A percentile compares a stretch with the other conserved stretches of the same genome.
These are phyloP conservation scores for Conticribra guillardii DNA, from an alignment of 108 stramenopile species.

Conservation along the genomic window DNA sequence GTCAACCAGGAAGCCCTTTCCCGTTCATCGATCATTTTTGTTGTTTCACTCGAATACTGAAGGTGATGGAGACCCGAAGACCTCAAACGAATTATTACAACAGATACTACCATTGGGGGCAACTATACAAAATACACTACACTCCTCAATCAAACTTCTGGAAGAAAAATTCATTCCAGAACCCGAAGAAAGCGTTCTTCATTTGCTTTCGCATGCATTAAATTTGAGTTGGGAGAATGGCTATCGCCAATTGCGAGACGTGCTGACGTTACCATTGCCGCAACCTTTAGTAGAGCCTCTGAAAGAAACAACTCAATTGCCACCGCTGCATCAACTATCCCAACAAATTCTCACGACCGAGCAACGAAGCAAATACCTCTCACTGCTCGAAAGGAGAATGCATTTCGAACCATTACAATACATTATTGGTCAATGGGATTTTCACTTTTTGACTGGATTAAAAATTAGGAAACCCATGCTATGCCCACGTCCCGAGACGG, in stretches of 20 bases:
- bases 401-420: slow-evolving; percentile 92
- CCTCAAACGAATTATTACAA: not conserved
- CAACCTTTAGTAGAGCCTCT: not conserved
- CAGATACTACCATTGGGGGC: slow-evolving; percentile 7
- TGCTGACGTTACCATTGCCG: slow-evolving; percentile 23
- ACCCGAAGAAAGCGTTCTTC: slow-evolving; percentile 63
- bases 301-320: not conserved
- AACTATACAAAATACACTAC: slow-evolving; percentile 52
- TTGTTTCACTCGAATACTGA: not conserved
- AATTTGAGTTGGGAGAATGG: slow-evolving; percentile 65
- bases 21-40: not conserved
- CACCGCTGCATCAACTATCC: slow-evolving; percentile 22
- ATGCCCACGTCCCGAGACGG: slow-evolving; percentile 95
- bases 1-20: not conserved
- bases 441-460: slow-evolving; percentile 71
- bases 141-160: slow-evolving; percentile 49
- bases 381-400: slow-evolving; percentile 55
- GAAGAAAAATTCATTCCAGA: slow-evolving; percentile 56
- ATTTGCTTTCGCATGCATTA: slow-evolving; percentile 68
- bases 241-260: slow-evolving; percentile 51
- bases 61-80: not conserved
- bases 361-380: slow-evolving; percentile 39
- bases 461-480: slow-evolving; percentile 77
- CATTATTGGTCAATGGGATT: slow-evolving; percentile 95
- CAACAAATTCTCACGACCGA: slow-evolving; percentile 46